Evolutionary conservation across 352 stramenopile genomes (phyloP), one percentile per base, ranked within the genome.

Genomic region (Paralagenidium karlingii): DNA sequence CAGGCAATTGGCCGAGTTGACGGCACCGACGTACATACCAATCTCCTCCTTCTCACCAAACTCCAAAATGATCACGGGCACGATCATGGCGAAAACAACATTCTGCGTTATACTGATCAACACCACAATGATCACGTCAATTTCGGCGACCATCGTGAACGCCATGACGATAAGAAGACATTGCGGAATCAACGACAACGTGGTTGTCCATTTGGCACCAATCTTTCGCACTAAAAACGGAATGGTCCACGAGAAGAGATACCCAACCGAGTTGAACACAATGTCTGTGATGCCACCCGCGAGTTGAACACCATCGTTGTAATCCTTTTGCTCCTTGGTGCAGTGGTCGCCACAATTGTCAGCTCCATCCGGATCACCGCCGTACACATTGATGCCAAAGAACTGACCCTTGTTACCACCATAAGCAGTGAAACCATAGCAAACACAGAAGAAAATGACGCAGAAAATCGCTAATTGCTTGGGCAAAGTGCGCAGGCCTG

Each of bases 1-100:
- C 1, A 81, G 24, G 47, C 70, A 84, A 43, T 79, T 81, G 32
- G 74, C 66, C 28, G 70, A 85, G 52, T 85, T 85, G 19, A 85
- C 55, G 4, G 74, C 69, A 1, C 74, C 70, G 8, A 82, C 66
- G 38, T 77, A 83, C 54, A 87, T 75, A 15, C 74, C 74, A 24
- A 84, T 55, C 3, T 76, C 55, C 3, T 58, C 47, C 0, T 57
- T 50, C 30, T 36, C 30, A 1, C 74, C 74, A 20, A 80, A 75
- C 11, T 80, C 56, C 34, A 83, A 63, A 7, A 84, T 46, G 36
- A 82, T 77, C 11, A 87, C 45, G 2, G 69, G 74, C 12, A 88
- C 73, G 22, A 84, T 65, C 38, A 87, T 57, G 5, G 74, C 59
- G 28, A 82, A 81, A 33, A 69, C 47, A 8, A 61, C 67, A 25